phyloP scores from a whole-genome alignment of 78 protist genomes.

The Dictyostelium firmibasis region DNA sequence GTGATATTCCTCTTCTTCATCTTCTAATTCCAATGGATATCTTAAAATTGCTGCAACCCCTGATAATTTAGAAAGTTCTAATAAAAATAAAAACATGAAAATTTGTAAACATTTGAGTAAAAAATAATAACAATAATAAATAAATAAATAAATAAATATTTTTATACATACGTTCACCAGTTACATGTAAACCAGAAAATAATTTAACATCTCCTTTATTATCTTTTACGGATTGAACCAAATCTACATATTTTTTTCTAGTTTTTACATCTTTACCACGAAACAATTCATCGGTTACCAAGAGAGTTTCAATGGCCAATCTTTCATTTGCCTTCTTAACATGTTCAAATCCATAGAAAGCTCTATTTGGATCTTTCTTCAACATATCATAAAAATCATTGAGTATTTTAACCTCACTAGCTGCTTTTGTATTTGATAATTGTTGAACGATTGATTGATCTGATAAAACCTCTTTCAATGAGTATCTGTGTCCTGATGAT shows the following conservation, averaged over 20 bases:
- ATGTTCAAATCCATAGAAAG: slow-evolving; percentile 90
- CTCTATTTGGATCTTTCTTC: slow-evolving; percentile 84
- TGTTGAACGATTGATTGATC: slow-evolving; percentile 70
- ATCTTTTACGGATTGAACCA: slow-evolving; percentile 87
- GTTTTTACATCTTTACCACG: slow-evolving; percentile 74
- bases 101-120: no score
- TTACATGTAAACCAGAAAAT: slow-evolving; percentile 90
- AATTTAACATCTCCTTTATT: slow-evolving; percentile 87
- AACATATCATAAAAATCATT: slow-evolving; percentile 80
- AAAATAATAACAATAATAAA: not conserved
- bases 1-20: slow-evolving; percentile 80
- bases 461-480: slow-evolving; percentile 89
- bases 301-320: slow-evolving; percentile 85
- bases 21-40: slow-evolving; percentile 90
- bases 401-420: slow-evolving; percentile 81
- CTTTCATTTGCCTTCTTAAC: slow-evolving; percentile 86
- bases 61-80: slow-evolving; percentile 79
- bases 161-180: slow-evolving; percentile 92
- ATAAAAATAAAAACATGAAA: not conserved
- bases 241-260: slow-evolving; percentile 86
- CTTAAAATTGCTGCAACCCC: slow-evolving; percentile 96
- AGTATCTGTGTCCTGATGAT: slow-evolving; percentile 91
- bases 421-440: slow-evolving; percentile 90
- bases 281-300: slow-evolving; percentile 89
- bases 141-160: not conserved